Conservation (phyloP, 495 filamentous ascomycete species). For the Daldinia caldariorum region DNA sequence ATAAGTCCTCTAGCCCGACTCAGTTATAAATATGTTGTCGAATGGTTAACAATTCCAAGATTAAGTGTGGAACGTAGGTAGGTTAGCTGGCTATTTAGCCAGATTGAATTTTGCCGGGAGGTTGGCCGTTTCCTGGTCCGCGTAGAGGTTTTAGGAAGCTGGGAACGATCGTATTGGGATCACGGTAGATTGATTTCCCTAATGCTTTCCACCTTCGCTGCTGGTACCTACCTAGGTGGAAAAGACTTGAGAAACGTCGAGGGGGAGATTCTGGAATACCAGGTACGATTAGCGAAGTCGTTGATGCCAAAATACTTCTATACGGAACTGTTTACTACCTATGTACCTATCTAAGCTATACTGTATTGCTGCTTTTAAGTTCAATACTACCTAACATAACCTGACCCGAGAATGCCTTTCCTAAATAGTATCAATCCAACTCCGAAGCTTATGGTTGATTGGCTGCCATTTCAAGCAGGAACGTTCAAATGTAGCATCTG, state of each 20-base stretch:
- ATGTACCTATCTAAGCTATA: not conserved
- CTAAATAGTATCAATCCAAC: slow-evolving; percentile 18
- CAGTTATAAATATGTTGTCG: slow-evolving; percentile 35
- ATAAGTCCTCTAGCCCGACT: slow-evolving; percentile 32
- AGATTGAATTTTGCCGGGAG: slow-evolving; percentile 42
- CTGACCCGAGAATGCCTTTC: slow-evolving; percentile 16
- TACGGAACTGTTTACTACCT: too few species aligned
- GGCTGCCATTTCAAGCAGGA: slow-evolving; percentile 4
- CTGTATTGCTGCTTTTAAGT: not conserved
- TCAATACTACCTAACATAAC: slow-evolving; percentile 10
- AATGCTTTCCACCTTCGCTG: not conserved
- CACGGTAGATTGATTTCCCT: slow-evolving; percentile 2
- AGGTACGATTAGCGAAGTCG: not conserved
- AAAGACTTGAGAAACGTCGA: not conserved
- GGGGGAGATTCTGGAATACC: not conserved
- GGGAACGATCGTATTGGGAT: slow-evolving; percentile 3
- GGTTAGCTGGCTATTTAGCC: slow-evolving; percentile 34
- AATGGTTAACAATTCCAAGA: slow-evolving; percentile 36
- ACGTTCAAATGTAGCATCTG: not conserved
- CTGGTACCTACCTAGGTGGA: too few species aligned
- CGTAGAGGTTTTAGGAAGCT: slow-evolving; percentile 10
- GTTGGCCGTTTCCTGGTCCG: slow-evolving; percentile 11
- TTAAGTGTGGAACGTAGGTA: slow-evolving; percentile 38
- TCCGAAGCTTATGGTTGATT: slow-evolving; percentile 16
- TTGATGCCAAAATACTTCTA: not conserved